Evolutionary conservation across 805 yeast genomes (phyloP).

Genomic region (Grigorovia jiainica): DNA sequence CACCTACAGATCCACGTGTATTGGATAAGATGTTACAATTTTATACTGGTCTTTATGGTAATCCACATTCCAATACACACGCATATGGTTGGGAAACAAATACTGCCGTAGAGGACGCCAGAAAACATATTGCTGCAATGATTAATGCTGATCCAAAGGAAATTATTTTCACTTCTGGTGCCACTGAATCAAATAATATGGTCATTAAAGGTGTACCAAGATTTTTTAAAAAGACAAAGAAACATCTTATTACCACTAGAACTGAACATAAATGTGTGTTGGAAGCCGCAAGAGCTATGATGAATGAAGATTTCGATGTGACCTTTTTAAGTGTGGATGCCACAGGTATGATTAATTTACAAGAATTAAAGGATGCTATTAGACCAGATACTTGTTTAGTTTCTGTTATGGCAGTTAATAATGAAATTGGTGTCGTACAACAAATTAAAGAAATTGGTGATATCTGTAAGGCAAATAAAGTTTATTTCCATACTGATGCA

Average conservation of each 20-base stretch:
- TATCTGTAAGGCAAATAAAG: slow-evolving; percentile 76
- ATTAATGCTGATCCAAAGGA: slow-evolving; percentile 94
- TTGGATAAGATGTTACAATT: slow-evolving; percentile 78
- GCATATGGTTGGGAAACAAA: slow-evolving; percentile 99
- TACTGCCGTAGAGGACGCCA: slow-evolving; percentile 77
- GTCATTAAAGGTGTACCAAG: slow-evolving; percentile 92
- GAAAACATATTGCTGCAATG: slow-evolving; percentile 70
- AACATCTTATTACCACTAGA: slow-evolving; percentile 89
- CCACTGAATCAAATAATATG: slow-evolving; percentile 95
- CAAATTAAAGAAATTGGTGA: slow-evolving; percentile 90
- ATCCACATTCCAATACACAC: slow-evolving; percentile 96
- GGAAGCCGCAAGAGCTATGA: slow-evolving; percentile 89
- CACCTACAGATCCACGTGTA: slow-evolving; percentile 96
- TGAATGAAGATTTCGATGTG: slow-evolving; percentile 94
- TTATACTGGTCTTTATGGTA: slow-evolving; percentile 90
- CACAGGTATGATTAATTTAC: slow-evolving; percentile 73
- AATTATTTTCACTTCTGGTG: slow-evolving; percentile 94
- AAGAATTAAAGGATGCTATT: slow-evolving; percentile 70
- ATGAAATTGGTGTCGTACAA: slow-evolving; percentile 96
- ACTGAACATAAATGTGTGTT: slow-evolving; percentile 99
- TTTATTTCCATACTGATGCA: slow-evolving; percentile 94
- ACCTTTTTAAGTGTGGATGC: slow-evolving; percentile 79
- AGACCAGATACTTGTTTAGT: slow-evolving; percentile 87
- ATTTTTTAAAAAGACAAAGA: slow-evolving; percentile 81
- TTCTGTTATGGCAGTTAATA: slow-evolving; percentile 93